Evolutionary conservation across 805 yeast species (phyloP), one percentile per base, ranked within the genome.

Genomic region (Wickerhamomyces ciferrii): DNA sequence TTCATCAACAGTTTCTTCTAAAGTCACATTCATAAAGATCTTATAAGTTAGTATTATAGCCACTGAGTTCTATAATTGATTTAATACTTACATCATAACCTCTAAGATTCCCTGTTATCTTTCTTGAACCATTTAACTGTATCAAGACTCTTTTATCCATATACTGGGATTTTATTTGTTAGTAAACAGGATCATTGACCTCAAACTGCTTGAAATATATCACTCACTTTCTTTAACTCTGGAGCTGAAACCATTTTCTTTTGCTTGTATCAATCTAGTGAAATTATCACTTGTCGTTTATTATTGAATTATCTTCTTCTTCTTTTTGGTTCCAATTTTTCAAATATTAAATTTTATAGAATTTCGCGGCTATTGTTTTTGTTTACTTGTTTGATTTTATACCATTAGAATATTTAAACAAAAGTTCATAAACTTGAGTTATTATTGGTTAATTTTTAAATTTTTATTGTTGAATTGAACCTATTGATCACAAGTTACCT

Each of bases 91-190:
- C 78, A 61, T 92, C 98, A 62, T 81, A 92, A 2, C 98, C 98
- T 56, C 87, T 72, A 45, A 92, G 73, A 13, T 78, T 77, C 2
- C 98, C 98, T n/a, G 79, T 76, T 1, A 92, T 79, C 54, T 77
- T 78, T 43, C 97, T 74, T 14, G 85, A 68, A 2, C 96, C 95
- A 62, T 88, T 89, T 49, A 92, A 72, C 53, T 84, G 86, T 17
- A 92, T 69, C 14, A 81, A 71, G 24, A 92, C 73, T 56, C 79
- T 78, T 66, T 87, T 87, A 60, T 87, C 91, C 78, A 88, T 74
- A 61, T 87, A 89, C 83, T 84, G 35, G 2, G n/a, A n/a, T n/a
- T n/a, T 4, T n/a, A 20, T 10, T 14, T 35, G 48, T 47, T 48
- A 48, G 52, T 48, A 39, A 9, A 2, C 34, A 27, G 7, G 17